Evolutionary conservation across 164 flowering plant species (phyloP).

Genomic region (Vitis rupestris): DNA sequence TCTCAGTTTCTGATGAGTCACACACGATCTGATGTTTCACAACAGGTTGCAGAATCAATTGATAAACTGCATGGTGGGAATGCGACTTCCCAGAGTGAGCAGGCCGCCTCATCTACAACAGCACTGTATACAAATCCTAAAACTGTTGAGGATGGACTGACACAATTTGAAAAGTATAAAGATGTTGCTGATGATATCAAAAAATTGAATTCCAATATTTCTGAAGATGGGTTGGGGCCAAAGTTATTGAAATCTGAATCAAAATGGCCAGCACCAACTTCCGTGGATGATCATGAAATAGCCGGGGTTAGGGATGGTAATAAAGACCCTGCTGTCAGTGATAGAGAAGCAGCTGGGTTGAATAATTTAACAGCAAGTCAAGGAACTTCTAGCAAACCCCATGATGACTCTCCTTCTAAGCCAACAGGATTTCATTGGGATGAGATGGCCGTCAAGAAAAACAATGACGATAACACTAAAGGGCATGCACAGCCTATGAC

Average conservation of each 20-base stretch:
- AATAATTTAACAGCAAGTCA: slow-evolving; percentile 12
- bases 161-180: slow-evolving; percentile 34
- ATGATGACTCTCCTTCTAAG: slow-evolving; percentile 28
- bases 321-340: slow-evolving; percentile 12
- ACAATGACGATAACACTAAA: slow-evolving; percentile 5
- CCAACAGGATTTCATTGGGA: slow-evolving; percentile 25
- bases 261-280: slow-evolving; percentile 7
- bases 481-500: slow-evolving; percentile 21
- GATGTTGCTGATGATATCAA: slow-evolving; percentile 31
- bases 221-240: slow-evolving; percentile 21
- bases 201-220: slow-evolving; percentile 14
- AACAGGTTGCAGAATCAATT: slow-evolving; percentile 38
- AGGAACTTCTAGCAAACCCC: slow-evolving; percentile 23
- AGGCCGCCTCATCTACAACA: slow-evolving; percentile 24
- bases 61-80: slow-evolving; percentile 33
- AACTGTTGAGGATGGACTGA: slow-evolving; percentile 34
- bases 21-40: slow-evolving; percentile 32
- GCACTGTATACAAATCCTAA: slow-evolving; percentile 25
- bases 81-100: slow-evolving; percentile 17
- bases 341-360: slow-evolving; percentile 20
- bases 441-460: slow-evolving; percentile 23
- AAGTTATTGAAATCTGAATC: slow-evolving; percentile 23
- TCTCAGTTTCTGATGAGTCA: slow-evolving; percentile 52
- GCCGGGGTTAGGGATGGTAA: slow-evolving; percentile 11
- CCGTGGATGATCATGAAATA: slow-evolving; percentile 17